These are phyloP conservation scores for Phaffia rhodozyma DNA, from an alignment of 1,284 basidiomycete species.

Conservation along the genomic window DNA sequence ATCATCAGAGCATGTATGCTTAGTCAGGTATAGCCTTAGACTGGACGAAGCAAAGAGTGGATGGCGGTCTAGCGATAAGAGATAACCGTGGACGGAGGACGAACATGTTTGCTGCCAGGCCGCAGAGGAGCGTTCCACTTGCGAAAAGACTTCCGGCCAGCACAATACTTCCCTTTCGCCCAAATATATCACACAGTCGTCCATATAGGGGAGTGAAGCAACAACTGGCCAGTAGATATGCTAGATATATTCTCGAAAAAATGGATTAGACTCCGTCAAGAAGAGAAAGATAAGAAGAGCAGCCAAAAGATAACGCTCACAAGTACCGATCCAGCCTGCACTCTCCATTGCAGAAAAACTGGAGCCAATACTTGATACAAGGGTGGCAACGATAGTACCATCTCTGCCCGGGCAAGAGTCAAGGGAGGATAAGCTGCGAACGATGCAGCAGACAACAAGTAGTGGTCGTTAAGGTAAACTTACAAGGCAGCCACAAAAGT, in stretches of 20 bases:
- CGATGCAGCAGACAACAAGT: slow-evolving; percentile 51
- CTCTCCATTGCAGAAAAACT: slow-evolving; percentile 39
- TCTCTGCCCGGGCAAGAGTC: background rate
- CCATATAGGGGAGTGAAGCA: slow-evolving; percentile 78
- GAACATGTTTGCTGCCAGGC: slow-evolving; percentile 69
- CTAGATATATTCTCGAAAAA: too few species aligned
- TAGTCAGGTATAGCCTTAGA: too few species aligned
- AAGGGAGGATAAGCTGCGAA: background rate
- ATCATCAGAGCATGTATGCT: too few species aligned
- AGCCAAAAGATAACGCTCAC: too few species aligned
- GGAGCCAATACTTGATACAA: slow-evolving; percentile 38
- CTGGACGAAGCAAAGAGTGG: too few species aligned
- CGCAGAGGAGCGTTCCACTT: slow-evolving; percentile 67
- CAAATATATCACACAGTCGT: slow-evolving; percentile 73
- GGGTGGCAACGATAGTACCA: slow-evolving; percentile 23
- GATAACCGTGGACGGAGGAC: slow-evolving; percentile 26
- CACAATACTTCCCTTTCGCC: slow-evolving; percentile 59
- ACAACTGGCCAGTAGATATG: slow-evolving; percentile 26
- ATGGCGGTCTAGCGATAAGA: too few species aligned
- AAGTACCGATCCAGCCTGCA: slow-evolving; percentile 74
- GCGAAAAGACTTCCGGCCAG: slow-evolving; percentile 46
- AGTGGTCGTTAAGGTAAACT: slow-evolving; percentile 62
- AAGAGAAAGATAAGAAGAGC: too few species aligned
- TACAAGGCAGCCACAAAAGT: slow-evolving; percentile 49
- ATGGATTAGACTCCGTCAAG: too few species aligned